These are phyloP conservation scores for Colletotrichum sp. DNA, from an alignment of 2,329 filamentous ascomycete species.

Conservation along the genomic window DNA sequence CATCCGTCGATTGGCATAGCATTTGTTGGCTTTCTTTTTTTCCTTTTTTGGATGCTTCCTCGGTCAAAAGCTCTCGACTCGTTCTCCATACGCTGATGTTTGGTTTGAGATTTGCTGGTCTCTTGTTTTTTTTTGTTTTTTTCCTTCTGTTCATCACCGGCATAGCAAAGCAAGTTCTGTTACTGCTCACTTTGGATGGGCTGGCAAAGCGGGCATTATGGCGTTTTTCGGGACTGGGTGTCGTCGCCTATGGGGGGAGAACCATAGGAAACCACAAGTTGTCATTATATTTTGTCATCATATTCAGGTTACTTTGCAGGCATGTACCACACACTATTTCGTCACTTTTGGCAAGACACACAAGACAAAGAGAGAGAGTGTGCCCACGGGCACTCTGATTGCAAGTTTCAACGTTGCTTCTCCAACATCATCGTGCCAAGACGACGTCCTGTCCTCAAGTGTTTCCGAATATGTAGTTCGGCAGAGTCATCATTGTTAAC, in stretches of 20 bases:
- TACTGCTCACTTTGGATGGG: not conserved
- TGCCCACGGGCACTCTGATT: not conserved
- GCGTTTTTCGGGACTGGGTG: not conserved
- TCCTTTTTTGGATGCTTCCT: not conserved
- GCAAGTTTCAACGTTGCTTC: not conserved
- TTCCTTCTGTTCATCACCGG: not conserved
- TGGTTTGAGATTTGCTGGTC: not conserved
- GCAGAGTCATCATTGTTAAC: not conserved
- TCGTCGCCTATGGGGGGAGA: not conserved
- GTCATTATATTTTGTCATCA: not conserved
- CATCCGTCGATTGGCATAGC: not conserved
- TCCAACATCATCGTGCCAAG: not conserved
- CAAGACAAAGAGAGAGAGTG: not conserved
- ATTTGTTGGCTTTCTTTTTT: not conserved
- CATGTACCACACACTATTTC: not conserved
- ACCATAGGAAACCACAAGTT: not conserved
- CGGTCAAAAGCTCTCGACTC: not conserved
- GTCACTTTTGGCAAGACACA: not conserved
- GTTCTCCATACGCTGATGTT: no score
- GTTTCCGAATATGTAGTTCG: not conserved
- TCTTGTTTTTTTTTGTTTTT: not conserved
- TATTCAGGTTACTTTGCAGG: not conserved
- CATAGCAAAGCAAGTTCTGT: conserved; percentile 12
- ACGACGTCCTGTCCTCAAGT: not conserved
- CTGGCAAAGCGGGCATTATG: not conserved